Evolutionary conservation across 2,329 filamentous ascomycete species (phyloP), one percentile per base, ranked within the genome.

Genomic region (Cercospora sp.): DNA sequence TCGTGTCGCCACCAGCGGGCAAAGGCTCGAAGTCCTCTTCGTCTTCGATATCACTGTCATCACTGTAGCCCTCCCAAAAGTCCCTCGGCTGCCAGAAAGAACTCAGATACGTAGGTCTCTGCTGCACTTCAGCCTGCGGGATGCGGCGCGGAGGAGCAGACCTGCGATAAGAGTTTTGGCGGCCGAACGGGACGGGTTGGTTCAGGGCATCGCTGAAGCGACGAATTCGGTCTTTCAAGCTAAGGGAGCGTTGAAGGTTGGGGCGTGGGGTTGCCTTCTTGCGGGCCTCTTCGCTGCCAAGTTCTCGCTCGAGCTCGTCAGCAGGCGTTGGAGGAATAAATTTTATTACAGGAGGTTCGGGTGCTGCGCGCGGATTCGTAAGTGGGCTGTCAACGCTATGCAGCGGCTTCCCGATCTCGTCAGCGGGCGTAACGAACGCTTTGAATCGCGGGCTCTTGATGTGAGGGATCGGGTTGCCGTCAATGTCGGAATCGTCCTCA

Each of bases 81-180:
- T 84, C 84, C 42, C 84, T 84, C 1, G 88, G 88, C 23, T 85
- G 83, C 88, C 88, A 90, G 74, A 89, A 87, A 1, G 88, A 87
- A 71, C 88, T 84, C 5, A 88, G 76, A 48, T 82, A 82, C 53
- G 66, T 71, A 8, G 73, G 70, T 80, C 74, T 67, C 9, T 68
- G 55, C 30, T 65, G 69, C 51, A 30, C 62, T 40, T 48, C 62
- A 64, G 62, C 51, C 62, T 64, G 62, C 51, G 18, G 26, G 26
- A n/a, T 30, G 51, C 51, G 62, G 74, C 68, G 65, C 72, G 77
- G 8, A 72, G 74, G 48, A 71, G 71, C 33, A 45, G 60, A 63
- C 26, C 67, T 69, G 30, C 71, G 72, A 13, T 73, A 42, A 42
- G 70, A 72, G 36, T 64, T 64, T 9, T 66, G 65, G 51, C 77